phyloP scores from a whole-genome alignment of 495 filamentous ascomycete species.

The Antarctomyces pellizariae region DNA sequence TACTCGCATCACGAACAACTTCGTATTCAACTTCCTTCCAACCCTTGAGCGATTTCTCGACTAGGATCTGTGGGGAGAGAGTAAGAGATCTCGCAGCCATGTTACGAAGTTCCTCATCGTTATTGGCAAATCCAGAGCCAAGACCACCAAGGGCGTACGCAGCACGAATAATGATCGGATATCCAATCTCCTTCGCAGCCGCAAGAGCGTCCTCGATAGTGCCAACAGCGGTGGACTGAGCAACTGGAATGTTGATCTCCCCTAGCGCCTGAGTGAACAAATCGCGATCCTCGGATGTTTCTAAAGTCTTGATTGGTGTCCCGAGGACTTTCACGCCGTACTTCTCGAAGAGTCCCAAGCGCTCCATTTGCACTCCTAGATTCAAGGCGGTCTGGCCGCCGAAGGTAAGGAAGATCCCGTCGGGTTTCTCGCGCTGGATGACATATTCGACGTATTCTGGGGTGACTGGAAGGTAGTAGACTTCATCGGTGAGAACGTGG shows the following conservation, averaged over 20 bases:
- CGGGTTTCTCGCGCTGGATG: conserved; percentile 81
- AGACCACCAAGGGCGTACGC: conserved; percentile 90
- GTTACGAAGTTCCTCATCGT: conserved; percentile 78
- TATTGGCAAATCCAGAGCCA: conserved; percentile 89
- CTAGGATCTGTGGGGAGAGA: conserved; percentile 86
- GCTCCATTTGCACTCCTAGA: conserved; percentile 89
- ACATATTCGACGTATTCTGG: conserved; percentile 92
- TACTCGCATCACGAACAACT: conserved; percentile 76
- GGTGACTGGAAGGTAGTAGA: conserved; percentile 94
- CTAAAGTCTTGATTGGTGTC: conserved; percentile 80
- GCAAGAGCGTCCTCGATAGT: conserved; percentile 78
- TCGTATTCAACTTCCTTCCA: conserved; percentile 99
- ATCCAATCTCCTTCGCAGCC: conserved; percentile 68
- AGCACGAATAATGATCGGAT: conserved; percentile 92
- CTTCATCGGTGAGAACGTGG: conserved; percentile 85
- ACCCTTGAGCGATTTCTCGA: conserved; percentile 98
- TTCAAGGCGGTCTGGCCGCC: conserved; percentile 94
- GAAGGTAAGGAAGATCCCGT: conserved; percentile 94
- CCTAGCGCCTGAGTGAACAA: conserved; percentile 69
- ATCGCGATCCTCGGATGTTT: conserved; percentile 89
- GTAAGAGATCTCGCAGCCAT: conserved; percentile 81
- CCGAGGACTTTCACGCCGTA: conserved; percentile 88
- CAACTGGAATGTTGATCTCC: conserved; percentile 94
- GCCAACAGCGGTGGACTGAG: conserved; percentile 75
- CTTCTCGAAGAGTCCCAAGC: conserved; percentile 83